Evolutionary conservation across 2,329 filamentous ascomycete genomes (phyloP), one percentile per base, ranked within the genome.

Genomic region (Microcera coccophila): DNA sequence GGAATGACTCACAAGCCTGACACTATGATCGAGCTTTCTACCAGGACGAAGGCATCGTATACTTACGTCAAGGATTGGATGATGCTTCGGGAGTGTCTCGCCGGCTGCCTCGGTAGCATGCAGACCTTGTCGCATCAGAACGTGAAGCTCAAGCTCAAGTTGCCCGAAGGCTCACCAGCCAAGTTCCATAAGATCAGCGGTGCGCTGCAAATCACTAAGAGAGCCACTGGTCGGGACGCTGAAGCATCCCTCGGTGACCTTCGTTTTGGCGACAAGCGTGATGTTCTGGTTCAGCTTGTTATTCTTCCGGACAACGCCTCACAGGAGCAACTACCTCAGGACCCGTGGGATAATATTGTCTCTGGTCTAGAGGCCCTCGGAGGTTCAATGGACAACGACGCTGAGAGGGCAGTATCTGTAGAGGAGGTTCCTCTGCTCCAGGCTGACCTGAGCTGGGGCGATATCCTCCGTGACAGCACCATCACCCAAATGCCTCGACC

Each of bases 11-110:
- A 98, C 68, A 97, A 97, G 68, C 93, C 93, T 4, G 93, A 98
- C 62, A 96, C 90, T 1, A 95, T 98, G 90, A 95, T 98, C 50
- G 91, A 97, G 67, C 73, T 98, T 11, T 97, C 93, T 1, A 93
- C 87, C 5, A 80, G 90, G 47, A 98, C 93, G 3, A 98, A 97
- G 70, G 93, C 90, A 4, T 94, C 90, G 1, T 98, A 97, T 62
- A 94, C 90, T 2, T 98, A 97, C 59, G 90, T 98, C 55, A 98
- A 97, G 69, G 93, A 98, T 65, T 98, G 93, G 93, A 97, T 97
- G 91, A 98, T 97, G 91, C 78, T 98, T 26, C 85, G 93, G 20
- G 93, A 98, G 65, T 97, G 93, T 63, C 77, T 96, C 34, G 93
- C 90, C 18, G 93, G 93, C 33, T 97, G 91, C 59, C 73, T 98